phyloP scores from a whole-genome alignment of 2,329 filamentous ascomycete genomes.

The Ophiognomonia clavigignenti-juglandacearum region DNA sequence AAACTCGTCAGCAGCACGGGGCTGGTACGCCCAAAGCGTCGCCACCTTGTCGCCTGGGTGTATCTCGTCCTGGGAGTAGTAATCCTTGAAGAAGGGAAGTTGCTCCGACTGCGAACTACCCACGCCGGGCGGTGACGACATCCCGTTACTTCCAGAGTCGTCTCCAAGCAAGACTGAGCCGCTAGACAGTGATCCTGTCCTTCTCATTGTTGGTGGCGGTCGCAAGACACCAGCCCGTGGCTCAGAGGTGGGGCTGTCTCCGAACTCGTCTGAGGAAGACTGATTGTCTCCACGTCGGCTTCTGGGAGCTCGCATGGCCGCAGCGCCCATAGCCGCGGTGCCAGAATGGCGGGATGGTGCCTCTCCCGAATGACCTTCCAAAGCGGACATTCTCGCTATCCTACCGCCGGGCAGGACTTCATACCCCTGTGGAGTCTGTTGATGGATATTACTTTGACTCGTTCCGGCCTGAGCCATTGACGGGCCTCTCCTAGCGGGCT shows the following conservation, averaged over 20 bases:
- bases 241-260: slow-evolving; percentile 67
- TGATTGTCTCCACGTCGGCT: slow-evolving; percentile 47
- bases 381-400: slow-evolving; percentile 90
- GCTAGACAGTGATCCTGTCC: slow-evolving; percentile 86
- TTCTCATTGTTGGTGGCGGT: slow-evolving; percentile 57
- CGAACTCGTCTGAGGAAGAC: slow-evolving; percentile 69
- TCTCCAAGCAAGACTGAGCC: slow-evolving; percentile 72
- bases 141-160: slow-evolving; percentile 67
- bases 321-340: slow-evolving; percentile 41
- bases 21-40: slow-evolving; percentile 94
- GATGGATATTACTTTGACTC: slow-evolving; percentile 9
- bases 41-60: slow-evolving; percentile 86
- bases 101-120: slow-evolving; percentile 93
- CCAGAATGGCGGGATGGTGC: slow-evolving; percentile 51
- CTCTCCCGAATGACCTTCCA: slow-evolving; percentile 69
- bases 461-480: slow-evolving; percentile 33
- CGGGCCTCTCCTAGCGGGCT: slow-evolving; percentile 56
- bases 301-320: slow-evolving; percentile 40
- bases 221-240: slow-evolving; percentile 50
- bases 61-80: slow-evolving; percentile 96
- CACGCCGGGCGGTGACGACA: slow-evolving; percentile 80
- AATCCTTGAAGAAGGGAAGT: slow-evolving; percentile 94
- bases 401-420: slow-evolving; percentile 80
- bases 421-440: slow-evolving; percentile 47
- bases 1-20: slow-evolving; percentile 89